Conservation (phyloP, 1,284 basidiomycete genomes). For the Puccinia polysora region DNA sequence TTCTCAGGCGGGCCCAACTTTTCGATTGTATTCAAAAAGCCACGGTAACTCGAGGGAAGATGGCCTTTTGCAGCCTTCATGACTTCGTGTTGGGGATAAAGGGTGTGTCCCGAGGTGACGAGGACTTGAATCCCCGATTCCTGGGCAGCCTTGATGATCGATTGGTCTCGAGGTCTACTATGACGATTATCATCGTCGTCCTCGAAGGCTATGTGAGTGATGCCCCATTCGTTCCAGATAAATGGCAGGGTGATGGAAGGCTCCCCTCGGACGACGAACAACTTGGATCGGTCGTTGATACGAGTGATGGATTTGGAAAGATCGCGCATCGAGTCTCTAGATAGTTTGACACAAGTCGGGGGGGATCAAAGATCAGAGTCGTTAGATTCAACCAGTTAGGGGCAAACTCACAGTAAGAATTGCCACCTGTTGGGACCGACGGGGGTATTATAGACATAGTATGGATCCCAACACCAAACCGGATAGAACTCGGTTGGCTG, state of each 20-base stretch:
- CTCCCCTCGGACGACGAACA: slow-evolving; percentile 58
- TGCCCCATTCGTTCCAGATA: slow-evolving; percentile 56
- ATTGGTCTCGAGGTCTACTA: slow-evolving; percentile 50
- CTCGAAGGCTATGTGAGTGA: slow-evolving; percentile 57
- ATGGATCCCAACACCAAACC: slow-evolving; percentile 53
- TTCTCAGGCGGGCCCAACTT: slow-evolving; percentile 1
- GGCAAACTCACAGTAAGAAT: slow-evolving; percentile 56
- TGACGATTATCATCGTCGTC: slow-evolving; percentile 49
- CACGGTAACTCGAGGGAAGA: slow-evolving; percentile 47
- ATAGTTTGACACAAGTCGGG: neutral
- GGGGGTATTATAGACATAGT: slow-evolving; percentile 56
- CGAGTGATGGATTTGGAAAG: slow-evolving; percentile 54
- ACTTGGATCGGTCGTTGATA: slow-evolving; percentile 54
- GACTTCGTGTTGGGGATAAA: slow-evolving; percentile 53
- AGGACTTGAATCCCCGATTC: slow-evolving; percentile 53
- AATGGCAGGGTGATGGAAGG: slow-evolving; percentile 55
- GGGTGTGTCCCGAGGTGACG: slow-evolving; percentile 54
- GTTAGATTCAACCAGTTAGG: neutral
- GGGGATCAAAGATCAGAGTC: slow-evolving; percentile 46
- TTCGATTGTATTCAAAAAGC: slow-evolving; percentile 49
- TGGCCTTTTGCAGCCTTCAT: neutral
- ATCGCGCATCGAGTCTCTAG: slow-evolving; percentile 45
- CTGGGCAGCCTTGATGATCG: slow-evolving; percentile 50
- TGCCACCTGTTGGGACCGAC: slow-evolving; percentile 58
- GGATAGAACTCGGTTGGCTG: slow-evolving; percentile 56